These are phyloP conservation scores for Picochlorum sp. DNA, from an alignment of 139 green algal species.

Conservation along the genomic window DNA sequence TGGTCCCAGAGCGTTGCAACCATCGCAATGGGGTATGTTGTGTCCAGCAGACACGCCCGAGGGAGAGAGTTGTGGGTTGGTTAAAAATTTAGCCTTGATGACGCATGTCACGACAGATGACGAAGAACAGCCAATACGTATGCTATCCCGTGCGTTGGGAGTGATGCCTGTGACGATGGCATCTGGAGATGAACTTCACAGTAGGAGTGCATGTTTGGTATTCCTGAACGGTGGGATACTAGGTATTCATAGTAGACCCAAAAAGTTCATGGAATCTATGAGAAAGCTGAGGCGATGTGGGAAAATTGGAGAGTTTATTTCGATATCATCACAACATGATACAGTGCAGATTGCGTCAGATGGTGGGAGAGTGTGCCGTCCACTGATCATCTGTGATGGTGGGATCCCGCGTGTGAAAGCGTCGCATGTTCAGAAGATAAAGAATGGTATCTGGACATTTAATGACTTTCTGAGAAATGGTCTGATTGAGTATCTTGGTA, in stretches of 20 bases:
- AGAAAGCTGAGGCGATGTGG: conserved; percentile 59
- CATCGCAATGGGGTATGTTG: conserved; percentile 96
- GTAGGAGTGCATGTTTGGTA: conserved; percentile 52
- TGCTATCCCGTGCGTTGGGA: conserved; percentile 61
- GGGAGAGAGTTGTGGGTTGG: conserved; percentile 82
- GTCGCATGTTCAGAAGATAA: conserved; percentile 52
- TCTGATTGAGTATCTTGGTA: conserved; percentile 96
- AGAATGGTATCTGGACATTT: conserved; percentile 61
- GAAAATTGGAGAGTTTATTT: conserved; percentile 80
- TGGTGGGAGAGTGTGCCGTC: conserved; percentile 89
- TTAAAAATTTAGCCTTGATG: conserved; percentile 99
- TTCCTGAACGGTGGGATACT: conserved; percentile 94
- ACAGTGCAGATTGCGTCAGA: conserved; percentile 70
- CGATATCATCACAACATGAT: conserved; percentile 57
- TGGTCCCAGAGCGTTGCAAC: conserved; percentile 82
- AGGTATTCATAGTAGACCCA: conserved; percentile 56
- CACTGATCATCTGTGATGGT: conserved; percentile 92
- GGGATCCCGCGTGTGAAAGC: conserved; percentile 75
- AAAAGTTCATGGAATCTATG: conserved; percentile 46
- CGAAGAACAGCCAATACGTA: conserved; percentile 52
- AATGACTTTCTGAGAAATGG: conserved; percentile 69
- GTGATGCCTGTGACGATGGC: conserved; percentile 60
- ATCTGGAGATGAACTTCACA: conserved; percentile 64
- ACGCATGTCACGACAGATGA: conserved; percentile 96
- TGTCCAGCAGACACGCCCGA: conserved; percentile 97